Base-by-base conservation (phyloP, 2,329 filamentous ascomycete genomes). In the Neonectria hederae region DNA sequence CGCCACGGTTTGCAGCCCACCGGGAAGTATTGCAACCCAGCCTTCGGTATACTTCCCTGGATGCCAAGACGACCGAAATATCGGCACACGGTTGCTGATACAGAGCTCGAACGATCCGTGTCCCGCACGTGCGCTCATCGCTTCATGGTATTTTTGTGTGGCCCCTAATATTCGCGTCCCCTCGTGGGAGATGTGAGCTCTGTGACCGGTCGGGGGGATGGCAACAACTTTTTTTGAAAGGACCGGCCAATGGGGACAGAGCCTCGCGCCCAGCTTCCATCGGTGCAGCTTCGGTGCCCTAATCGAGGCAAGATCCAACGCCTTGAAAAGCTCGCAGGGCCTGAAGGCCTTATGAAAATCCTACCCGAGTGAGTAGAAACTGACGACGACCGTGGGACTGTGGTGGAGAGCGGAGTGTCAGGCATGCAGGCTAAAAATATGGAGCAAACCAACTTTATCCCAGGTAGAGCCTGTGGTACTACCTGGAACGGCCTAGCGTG, bases 381-480 rank as follows among this genome's bases (percentile, higher is more conserved):
- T 28, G 45, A 48, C 22, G 45, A 28, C 45, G 24, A 19, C 38
- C 38, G 38, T 42, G 38, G 38, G 38, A 19, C 38, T n/a, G 43
- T n/a, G 22, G 22, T 28, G 43, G 43, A 26, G 22, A 24, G 21
- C 21, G 19, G 40, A 22, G 42, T 45, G 21, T 46, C 43, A 46
- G 26, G 14, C 43, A 46, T 46, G 22, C 43, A 46, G 21, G 21
- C 19, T 5, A 35, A 24, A 22, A 40, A 24, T 22, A 21, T 24
- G 19, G 28, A 30, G 22, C 19, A 45, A 53, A 54, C 49, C 70
- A 72, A 72, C 70, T 69, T 56, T 72, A 72, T 68, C 66, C 63
- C 55, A 56, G 54, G 63, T 66, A 72, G 66, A 55, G 70, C 66
- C 52, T 69, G 71, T 56, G 17, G 22, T 32, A 24, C 13, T 63